Evolutionary conservation across 495 filamentous ascomycete species (phyloP).

Genomic region (Xylaria grammica): DNA sequence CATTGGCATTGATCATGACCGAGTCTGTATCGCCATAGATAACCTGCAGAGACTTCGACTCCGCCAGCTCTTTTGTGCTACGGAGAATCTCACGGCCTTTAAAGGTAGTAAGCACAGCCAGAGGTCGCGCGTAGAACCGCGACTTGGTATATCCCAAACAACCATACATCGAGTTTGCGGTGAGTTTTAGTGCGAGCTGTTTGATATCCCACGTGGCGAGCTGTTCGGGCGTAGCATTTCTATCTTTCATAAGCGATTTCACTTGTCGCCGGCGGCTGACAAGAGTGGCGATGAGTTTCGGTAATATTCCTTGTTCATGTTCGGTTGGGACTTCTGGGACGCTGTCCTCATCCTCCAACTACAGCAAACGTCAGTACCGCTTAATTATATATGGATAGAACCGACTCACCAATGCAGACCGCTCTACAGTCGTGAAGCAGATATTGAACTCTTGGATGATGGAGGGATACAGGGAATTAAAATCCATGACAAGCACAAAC

Average conservation of each 20-base stretch:
- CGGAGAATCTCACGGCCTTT: constrained; percentile 97
- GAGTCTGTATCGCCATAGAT: constrained; percentile 99
- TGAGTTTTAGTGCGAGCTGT: constrained; percentile 93
- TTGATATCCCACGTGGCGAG: constrained; percentile 98
- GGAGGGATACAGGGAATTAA: constrained; percentile 97
- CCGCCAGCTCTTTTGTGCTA: constrained; percentile 92
- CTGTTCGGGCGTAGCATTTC: constrained; percentile 81
- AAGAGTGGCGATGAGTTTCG: constrained; percentile 85
- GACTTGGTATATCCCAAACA: constrained; percentile 96
- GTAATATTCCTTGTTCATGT: constrained; percentile 80
- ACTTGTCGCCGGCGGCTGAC: constrained; percentile 87
- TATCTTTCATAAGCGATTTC: constrained; percentile 96
- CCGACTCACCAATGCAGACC: constrained; percentile 61
- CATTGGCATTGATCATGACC: constrained; percentile 99
- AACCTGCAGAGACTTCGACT: constrained; percentile 84
- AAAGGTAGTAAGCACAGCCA: constrained; percentile 94
- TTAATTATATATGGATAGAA: constrained; percentile 1
- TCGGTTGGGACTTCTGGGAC: constrained; percentile 71
- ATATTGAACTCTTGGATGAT: constrained; percentile 99
- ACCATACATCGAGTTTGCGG: constrained; percentile 99
- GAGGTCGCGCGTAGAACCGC: constrained; percentile 92
- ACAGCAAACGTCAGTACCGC: constrained; percentile 28
- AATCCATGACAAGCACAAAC: constrained; percentile 98
- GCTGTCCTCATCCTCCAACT: constrained; percentile 82
- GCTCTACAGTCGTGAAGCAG: constrained; percentile 96